phyloP scores from a whole-genome alignment of 768 basidiomycete genomes.

The Lactifluus echinatus region DNA sequence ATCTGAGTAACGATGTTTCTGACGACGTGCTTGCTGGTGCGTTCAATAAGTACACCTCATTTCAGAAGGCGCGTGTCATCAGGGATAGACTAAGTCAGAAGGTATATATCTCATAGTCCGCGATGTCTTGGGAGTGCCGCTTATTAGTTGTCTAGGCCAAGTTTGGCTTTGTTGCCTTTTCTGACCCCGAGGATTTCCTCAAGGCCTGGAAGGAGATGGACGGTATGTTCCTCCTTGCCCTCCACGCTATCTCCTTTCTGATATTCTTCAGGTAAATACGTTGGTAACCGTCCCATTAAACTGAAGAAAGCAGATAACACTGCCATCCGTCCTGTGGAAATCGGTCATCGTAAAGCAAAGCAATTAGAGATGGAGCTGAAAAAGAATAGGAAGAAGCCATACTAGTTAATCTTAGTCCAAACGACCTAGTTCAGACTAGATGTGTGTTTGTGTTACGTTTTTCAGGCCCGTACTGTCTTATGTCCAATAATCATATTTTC shows the following conservation, averaged over 20 bases:
- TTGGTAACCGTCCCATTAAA: constrained; percentile 94
- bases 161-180: constrained; percentile 96
- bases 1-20: constrained; percentile 95
- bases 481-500: background rate
- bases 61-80: constrained; percentile 92
- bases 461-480: background rate
- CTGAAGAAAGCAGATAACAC: constrained; percentile 89
- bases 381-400: constrained; percentile 80
- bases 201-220: constrained; percentile 99
- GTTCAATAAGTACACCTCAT: constrained; percentile 88
- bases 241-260: background rate
- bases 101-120: constrained; percentile 36
- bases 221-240: constrained; percentile 41
- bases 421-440: background rate
- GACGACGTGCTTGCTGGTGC: constrained; percentile 91
- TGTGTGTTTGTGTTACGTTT: background rate
- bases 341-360: constrained; percentile 88
- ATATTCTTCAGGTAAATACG: constrained; percentile 74
- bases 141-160: constrained; percentile 54
- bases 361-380: constrained; percentile 85
- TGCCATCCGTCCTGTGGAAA: constrained; percentile 83
- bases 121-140: constrained; percentile 7
- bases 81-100: constrained; percentile 91
- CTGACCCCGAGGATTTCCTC: constrained; percentile 96
- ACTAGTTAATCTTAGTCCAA: constrained; percentile 32